phyloP scores from a whole-genome alignment of 2,329 filamentous ascomycete species.

The Dactylellina drechsleri region DNA sequence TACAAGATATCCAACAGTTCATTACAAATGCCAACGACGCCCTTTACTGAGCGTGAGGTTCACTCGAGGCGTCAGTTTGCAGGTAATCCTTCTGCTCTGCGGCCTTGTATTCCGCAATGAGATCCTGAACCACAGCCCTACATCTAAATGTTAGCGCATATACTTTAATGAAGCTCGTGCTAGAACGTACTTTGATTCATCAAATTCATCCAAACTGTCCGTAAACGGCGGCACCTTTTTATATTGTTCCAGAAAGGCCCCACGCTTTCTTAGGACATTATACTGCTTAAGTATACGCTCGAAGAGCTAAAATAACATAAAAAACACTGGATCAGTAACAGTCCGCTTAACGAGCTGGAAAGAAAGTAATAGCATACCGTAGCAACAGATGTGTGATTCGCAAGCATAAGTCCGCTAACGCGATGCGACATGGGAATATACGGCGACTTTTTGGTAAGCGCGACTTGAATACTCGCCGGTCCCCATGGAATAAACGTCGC shows the following conservation, averaged over 20 bases:
- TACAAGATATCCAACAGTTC: background rate
- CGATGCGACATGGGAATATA: conserved; percentile 94
- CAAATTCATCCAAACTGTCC: conserved; percentile 92
- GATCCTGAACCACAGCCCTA: conserved; percentile 77
- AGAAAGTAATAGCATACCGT: conserved; percentile 68
- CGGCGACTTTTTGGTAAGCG: conserved; percentile 93
- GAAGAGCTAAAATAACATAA: conserved; percentile 72
- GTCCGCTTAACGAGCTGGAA: conserved; percentile 29
- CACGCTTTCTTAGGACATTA: conserved; percentile 91
- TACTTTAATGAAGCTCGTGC: background rate
- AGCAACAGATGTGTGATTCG: conserved; percentile 96
- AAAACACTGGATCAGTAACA: background rate
- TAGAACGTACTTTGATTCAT: conserved; percentile 75
- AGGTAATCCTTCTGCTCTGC: conserved; percentile 92
- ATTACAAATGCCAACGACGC: background rate
- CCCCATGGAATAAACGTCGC: conserved; percentile 99
- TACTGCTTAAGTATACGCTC: conserved; percentile 93
- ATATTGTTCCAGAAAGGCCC: conserved; percentile 95
- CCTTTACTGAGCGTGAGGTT: conserved; percentile 34
- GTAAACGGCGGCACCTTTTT: conserved; percentile 94
- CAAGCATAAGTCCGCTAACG: conserved; percentile 95
- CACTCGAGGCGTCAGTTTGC: conserved; percentile 67
- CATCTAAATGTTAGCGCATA: background rate
- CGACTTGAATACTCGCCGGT: conserved; percentile 96
- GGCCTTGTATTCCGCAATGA: conserved; percentile 94